A percentile compares a stretch with the other conserved stretches of the same genome.
Evolutionary conservation across 352 stramenopile genomes (phyloP).

Genomic region (Phytophthora podocarpi): DNA sequence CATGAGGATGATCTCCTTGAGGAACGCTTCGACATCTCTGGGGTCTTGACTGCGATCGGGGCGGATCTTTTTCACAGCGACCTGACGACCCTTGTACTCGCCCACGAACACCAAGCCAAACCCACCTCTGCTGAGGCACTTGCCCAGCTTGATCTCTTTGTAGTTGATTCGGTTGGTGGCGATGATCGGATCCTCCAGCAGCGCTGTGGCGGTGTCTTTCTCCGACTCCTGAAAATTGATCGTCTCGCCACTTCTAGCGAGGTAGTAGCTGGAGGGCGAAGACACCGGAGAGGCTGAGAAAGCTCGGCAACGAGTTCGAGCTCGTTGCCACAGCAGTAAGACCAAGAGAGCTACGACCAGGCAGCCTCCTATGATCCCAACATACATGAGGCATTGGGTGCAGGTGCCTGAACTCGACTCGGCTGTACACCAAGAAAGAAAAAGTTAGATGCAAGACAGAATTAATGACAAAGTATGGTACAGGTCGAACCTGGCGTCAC

Average conservation of each 20-base stretch:
- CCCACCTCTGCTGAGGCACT: conserved; percentile 37
- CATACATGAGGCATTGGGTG: conserved; percentile 17
- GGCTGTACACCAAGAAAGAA: background rate
- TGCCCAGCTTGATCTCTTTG: conserved; percentile 30
- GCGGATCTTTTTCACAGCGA: conserved; percentile 41
- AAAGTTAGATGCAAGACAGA: conserved; percentile 3
- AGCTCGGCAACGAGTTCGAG: background rate
- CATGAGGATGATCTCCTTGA: conserved; percentile 44
- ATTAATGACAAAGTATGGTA: too few species aligned
- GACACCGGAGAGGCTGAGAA: conserved; percentile 12
- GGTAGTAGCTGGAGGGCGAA: conserved; percentile 32
- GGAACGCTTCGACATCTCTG: conserved; percentile 35
- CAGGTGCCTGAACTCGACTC: conserved; percentile 5
- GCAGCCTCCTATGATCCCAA: conserved; percentile 25
- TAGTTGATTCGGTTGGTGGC: conserved; percentile 48
- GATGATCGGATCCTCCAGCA: conserved; percentile 41
- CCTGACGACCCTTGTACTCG: conserved; percentile 29
- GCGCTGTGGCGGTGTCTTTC: conserved; percentile 20
- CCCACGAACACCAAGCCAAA: conserved; percentile 39
- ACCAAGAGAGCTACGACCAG: conserved; percentile 31
- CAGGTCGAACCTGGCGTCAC: conserved; percentile 1
- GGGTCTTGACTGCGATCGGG: conserved; percentile 27
- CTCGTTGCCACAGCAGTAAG: conserved; percentile 25
- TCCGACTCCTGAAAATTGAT: conserved; percentile 33
- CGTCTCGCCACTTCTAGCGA: conserved; percentile 19